Evolutionary conservation across 805 yeast species (phyloP).

Genomic region (Priceomyces carsonii): DNA sequence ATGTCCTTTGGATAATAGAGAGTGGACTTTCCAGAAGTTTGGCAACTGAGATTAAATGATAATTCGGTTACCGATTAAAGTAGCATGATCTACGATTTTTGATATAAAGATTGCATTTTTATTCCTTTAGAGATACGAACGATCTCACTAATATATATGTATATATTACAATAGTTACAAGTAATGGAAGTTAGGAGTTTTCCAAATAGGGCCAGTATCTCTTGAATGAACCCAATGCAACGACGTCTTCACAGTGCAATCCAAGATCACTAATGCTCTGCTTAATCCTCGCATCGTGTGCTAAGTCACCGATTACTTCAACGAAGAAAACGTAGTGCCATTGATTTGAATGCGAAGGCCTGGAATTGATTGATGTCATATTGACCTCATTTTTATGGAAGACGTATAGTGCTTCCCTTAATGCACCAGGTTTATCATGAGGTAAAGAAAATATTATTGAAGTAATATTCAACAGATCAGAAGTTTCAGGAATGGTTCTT

Average conservation of each 20-base stretch:
- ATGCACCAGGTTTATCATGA: slow-evolving; percentile 69
- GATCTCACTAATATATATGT: no score
- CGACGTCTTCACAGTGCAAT: slow-evolving; percentile 47
- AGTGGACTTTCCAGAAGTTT: slow-evolving; percentile 74
- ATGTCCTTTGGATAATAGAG: slow-evolving; percentile 94
- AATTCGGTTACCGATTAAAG: not conserved
- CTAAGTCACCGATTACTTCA: slow-evolving; percentile 55
- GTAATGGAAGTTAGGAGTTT: not conserved
- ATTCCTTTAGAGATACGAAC: no score
- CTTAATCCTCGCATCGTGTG: slow-evolving; percentile 23
- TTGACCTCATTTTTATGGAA: slow-evolving; percentile 60
- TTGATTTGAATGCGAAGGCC: slow-evolving; percentile 65
- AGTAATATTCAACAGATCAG: slow-evolving; percentile 36
- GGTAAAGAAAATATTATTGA: slow-evolving; percentile 65
- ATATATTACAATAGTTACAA: not conserved
- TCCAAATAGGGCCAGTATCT: slow-evolving; percentile 42
- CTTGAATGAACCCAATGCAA: slow-evolving; percentile 60
- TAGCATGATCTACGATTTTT: no score
- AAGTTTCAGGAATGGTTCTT: slow-evolving; percentile 2
- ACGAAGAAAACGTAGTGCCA: slow-evolving; percentile 87
- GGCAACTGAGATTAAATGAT: no score
- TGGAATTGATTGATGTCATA: slow-evolving; percentile 69
- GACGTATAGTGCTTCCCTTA: slow-evolving; percentile 61
- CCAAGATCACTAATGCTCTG: slow-evolving; percentile 45
- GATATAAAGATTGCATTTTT: no score